Conservation (phyloP, 306 rosid species). For the Cucumis melo region DNA sequence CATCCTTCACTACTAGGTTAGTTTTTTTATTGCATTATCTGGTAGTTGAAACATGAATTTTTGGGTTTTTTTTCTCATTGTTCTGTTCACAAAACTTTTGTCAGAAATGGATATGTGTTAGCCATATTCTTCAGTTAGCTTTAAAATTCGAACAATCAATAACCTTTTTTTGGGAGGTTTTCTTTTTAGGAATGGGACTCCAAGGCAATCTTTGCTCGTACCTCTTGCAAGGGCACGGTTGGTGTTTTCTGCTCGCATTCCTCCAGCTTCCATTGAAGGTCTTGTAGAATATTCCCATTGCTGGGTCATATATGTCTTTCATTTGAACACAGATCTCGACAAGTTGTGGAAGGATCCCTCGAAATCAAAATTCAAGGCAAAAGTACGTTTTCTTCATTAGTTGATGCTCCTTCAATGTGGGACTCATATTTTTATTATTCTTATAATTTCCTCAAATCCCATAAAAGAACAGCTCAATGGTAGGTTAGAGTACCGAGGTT, state of each 20-base stretch:
- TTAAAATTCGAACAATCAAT: neutral
- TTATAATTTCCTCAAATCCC: conserved; percentile 13
- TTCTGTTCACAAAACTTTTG: neutral
- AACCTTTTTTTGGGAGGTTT: neutral
- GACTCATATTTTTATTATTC: conserved; percentile 2
- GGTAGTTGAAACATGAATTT: neutral
- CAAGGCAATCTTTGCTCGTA: conserved; percentile 86
- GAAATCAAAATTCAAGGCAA: conserved; percentile 75
- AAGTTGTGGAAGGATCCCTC: conserved; percentile 83
- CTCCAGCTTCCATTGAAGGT: conserved; percentile 88
- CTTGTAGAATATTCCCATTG: conserved; percentile 79
- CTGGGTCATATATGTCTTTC: conserved; percentile 86
- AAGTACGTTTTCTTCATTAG: conserved; percentile 35
- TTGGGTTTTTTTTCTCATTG: neutral
- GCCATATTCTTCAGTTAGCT: neutral
- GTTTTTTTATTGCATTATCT: neutral
- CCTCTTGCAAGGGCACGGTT: conserved; percentile 87
- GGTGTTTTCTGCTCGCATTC: conserved; percentile 62
- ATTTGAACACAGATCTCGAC: conserved; percentile 77
- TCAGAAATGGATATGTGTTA: neutral
- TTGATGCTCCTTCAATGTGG: neutral
- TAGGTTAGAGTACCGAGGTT: conserved; percentile 91
- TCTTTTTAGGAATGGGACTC: conserved; percentile 72
- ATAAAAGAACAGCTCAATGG: conserved; percentile 30
- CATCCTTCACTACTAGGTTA: conserved; percentile 83